phyloP scores from a whole-genome alignment of 1,139 yeast species.

The Eremothecium coryli region DNA sequence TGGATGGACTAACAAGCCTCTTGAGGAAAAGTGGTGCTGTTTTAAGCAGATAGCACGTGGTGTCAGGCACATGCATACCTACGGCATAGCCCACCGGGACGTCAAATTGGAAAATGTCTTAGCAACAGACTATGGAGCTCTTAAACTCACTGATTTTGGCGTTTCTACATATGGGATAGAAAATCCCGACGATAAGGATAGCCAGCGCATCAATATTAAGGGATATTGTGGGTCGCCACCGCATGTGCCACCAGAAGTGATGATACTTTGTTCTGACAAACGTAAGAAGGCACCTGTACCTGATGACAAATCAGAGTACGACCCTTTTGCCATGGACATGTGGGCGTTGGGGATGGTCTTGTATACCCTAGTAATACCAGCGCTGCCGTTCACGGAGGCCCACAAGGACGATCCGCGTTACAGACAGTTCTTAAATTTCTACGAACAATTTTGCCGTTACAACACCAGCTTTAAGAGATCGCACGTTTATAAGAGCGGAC shows the following conservation, averaged over 20 bases:
- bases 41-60: constrained; percentile 43
- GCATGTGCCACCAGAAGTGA: constrained; percentile 70
- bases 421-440: constrained; percentile 49
- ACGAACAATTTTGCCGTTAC: constrained; percentile 40
- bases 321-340: constrained; percentile 60
- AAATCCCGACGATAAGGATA: constrained; percentile 43
- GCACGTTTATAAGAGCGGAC: constrained; percentile 43
- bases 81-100: constrained; percentile 84
- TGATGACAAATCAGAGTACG: constrained; percentile 38
- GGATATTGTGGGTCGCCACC: constrained; percentile 70
- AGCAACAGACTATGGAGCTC: constrained; percentile 46
- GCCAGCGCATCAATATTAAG: constrained; percentile 38
- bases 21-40: constrained; percentile 43
- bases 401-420: constrained; percentile 42
- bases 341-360: constrained; percentile 66
- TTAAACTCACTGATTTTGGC: constrained; percentile 71
- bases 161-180: constrained; percentile 57
- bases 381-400: constrained; percentile 53
- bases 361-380: constrained; percentile 50
- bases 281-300: constrained; percentile 17
- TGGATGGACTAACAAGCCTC: constrained; percentile 41
- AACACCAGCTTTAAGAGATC: constrained; percentile 47
- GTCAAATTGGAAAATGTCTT: constrained; percentile 87
- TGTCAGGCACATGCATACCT: constrained; percentile 62
- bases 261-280: constrained; percentile 38